phyloP scores from a whole-genome alignment of 192 early-diverging fungal genomes.

The Physocladia obscura region DNA sequence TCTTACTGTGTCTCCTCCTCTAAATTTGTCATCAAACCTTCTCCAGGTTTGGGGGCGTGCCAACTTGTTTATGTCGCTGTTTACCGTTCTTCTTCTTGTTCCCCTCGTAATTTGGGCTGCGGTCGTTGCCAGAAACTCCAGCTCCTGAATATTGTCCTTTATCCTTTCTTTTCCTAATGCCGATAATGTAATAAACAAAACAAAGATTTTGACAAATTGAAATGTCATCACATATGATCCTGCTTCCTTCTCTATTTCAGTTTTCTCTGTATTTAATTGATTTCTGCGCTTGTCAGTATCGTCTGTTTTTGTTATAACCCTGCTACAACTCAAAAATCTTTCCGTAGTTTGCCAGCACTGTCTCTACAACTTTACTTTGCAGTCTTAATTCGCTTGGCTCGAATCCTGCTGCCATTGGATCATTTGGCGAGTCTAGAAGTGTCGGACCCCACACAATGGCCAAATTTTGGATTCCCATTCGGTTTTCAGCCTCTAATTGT shows the following conservation, averaged over 20 bases:
- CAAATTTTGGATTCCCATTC: conserved; percentile 86
- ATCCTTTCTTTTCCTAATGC: neutral
- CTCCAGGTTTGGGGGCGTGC: neutral
- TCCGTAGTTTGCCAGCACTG: conserved; percentile 59
- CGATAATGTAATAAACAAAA: neutral
- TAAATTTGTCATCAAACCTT: neutral
- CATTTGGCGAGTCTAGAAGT: conserved; percentile 58
- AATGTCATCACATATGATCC: neutral
- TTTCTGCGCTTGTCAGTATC: neutral
- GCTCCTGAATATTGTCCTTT: neutral
- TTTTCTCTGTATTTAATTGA: neutral
- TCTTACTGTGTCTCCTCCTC: neutral
- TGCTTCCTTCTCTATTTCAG: neutral
- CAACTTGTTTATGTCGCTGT: neutral
- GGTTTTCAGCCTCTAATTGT: conserved; percentile 72
- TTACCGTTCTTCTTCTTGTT: neutral
- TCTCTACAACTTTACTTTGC: conserved; percentile 67
- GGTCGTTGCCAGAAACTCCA: neutral
- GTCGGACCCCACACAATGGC: conserved; percentile 94
- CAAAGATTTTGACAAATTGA: neutral
- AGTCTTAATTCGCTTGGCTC: conserved; percentile 59
- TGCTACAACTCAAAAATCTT: conserved; percentile 60
- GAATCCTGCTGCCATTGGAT: conserved; percentile 10
- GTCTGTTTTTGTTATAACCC: too few species aligned
- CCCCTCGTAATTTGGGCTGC: neutral